Percentiles rank a stretch among this genome's conserved stretches.
These are phyloP conservation scores for Teratosphaeria nubilosa DNA, from an alignment of 2,329 filamentous ascomycete species.

Conservation along the genomic window DNA sequence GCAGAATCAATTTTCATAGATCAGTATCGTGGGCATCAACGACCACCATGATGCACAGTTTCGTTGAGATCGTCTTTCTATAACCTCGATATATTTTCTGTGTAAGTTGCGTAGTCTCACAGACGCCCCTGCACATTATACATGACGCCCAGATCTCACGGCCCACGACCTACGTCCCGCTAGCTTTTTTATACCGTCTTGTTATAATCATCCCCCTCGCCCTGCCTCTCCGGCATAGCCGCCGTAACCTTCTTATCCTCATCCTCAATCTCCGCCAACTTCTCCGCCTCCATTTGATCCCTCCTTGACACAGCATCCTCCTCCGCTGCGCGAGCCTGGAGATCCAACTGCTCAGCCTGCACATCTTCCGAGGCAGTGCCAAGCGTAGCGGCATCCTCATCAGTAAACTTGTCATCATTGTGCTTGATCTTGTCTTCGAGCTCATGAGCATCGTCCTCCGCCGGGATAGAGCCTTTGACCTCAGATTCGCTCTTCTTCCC, in stretches of 20 bases:
- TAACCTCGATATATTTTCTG: too few species aligned
- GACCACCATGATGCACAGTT: too few species aligned
- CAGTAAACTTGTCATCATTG: constrained; percentile 7
- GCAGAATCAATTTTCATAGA: too few species aligned
- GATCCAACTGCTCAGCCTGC: constrained; percentile 8
- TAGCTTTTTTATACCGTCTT: constrained; percentile 32
- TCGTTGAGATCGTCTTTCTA: too few species aligned
- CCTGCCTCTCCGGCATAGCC: constrained; percentile 34
- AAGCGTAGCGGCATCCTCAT: constrained; percentile 5
- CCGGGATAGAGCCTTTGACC: constrained; percentile 9
- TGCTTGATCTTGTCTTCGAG: constrained; percentile 5
- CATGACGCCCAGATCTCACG: not conserved
- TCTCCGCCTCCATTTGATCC: constrained; percentile 29
- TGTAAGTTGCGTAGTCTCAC: not conserved
- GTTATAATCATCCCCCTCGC: constrained; percentile 38
- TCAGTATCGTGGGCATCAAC: too few species aligned
- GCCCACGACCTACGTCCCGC: not conserved
- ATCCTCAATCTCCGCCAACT: constrained; percentile 30
- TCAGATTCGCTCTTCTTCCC: not conserved
- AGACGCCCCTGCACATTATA: not conserved
- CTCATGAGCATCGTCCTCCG: constrained; percentile 11
- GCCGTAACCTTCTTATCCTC: constrained; percentile 27
- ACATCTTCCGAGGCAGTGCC: constrained; percentile 1
- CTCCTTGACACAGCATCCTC: constrained; percentile 30
- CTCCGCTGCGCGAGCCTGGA: constrained; percentile 21